Percentiles rank a stretch among this genome's conserved stretches.
Conservation (phyloP, 768 basidiomycete species). For the Tephrocybe sp. region DNA sequence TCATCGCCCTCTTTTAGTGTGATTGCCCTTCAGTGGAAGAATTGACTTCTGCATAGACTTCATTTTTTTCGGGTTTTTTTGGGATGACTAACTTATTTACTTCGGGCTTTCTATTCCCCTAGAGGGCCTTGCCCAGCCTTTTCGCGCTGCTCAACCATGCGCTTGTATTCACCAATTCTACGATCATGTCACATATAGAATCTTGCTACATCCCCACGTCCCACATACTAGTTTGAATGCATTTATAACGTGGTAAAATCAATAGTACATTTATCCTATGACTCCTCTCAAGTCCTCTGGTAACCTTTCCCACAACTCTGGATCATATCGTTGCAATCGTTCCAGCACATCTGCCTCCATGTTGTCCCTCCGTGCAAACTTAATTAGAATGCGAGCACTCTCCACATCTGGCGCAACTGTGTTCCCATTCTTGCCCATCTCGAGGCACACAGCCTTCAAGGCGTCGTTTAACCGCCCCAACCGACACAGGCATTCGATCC, state of each 20-base stretch:
- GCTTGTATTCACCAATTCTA: constrained; percentile 21
- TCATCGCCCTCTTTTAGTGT: constrained; percentile 48
- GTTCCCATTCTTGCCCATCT: constrained; percentile 54
- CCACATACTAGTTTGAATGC: constrained; percentile 13
- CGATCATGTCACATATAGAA: neutral
- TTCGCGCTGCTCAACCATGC: constrained; percentile 72
- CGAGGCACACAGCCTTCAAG: constrained; percentile 55
- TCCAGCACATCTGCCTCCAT: constrained; percentile 45
- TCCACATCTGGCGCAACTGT: constrained; percentile 48
- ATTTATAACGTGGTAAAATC: no score
- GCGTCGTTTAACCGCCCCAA: constrained; percentile 67
- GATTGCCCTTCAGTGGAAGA: constrained; percentile 89
- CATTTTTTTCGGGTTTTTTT: constrained; percentile 4
- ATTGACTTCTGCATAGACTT: constrained; percentile 40
- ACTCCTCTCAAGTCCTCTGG: constrained; percentile 23
- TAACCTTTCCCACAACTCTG: constrained; percentile 35
- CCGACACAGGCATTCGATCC: constrained; percentile 86
- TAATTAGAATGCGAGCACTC: constrained; percentile 52
- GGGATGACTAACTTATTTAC: neutral
- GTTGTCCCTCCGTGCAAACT: constrained; percentile 46
- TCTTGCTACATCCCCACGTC: neutral
- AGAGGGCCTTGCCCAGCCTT: constrained; percentile 41
- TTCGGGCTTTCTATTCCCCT: constrained; percentile 49
- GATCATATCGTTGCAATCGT: constrained; percentile 41
- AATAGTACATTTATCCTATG: neutral